Evolutionary conservation across 2,329 filamentous ascomycete species (phyloP), one percentile per base, ranked within the genome.

Genomic region (Trichoderma koningiopsis): DNA sequence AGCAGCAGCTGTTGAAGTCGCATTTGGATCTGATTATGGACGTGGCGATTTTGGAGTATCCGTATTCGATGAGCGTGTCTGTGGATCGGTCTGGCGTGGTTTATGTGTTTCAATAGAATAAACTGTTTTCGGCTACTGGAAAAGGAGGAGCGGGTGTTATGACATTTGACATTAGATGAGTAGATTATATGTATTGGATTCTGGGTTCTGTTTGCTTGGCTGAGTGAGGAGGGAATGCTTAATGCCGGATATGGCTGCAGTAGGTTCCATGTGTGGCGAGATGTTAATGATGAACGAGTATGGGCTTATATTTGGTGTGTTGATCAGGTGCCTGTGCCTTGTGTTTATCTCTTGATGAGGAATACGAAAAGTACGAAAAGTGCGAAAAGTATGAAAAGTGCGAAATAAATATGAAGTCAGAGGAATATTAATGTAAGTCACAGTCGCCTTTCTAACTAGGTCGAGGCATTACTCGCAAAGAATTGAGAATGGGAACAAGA

Each of bases 61-160:
- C 96, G 29, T 97, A 97, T 79, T 92, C 91, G 5, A 97, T 98
- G 93, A 91, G 94, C 40, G 85, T 98, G 61, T 96, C 92, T 73
- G 94, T 92, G 66, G 96, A 99, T 83, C 86, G 95, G 74, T 92
- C 91, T 49, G 96, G 96, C 0, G 90, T 95, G 78, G 89, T 98
- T 57, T 97, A 96, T 84, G 90, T 97, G 65, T 97, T 90, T 76
- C 83, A 85, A 73, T 86, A 79, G 74, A 73, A 55, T 1, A n/a
- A 19, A n/a, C 4, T 43, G 7, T n/a, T 19, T 43, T 43, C 16
- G 16, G 40, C 22, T 33, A 65, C 29, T n/a, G 62, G 10, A 43
- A 57, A 65, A 65, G 27, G 33, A 64, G 61, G 61, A 43, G 19
- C 19, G 52, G 22, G 7, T 53, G 8, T 24, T 53, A 24, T 19